Base-by-base conservation (phyloP, 2,329 filamentous ascomycete genomes). In the Myriosclerotinia scirpicola region DNA sequence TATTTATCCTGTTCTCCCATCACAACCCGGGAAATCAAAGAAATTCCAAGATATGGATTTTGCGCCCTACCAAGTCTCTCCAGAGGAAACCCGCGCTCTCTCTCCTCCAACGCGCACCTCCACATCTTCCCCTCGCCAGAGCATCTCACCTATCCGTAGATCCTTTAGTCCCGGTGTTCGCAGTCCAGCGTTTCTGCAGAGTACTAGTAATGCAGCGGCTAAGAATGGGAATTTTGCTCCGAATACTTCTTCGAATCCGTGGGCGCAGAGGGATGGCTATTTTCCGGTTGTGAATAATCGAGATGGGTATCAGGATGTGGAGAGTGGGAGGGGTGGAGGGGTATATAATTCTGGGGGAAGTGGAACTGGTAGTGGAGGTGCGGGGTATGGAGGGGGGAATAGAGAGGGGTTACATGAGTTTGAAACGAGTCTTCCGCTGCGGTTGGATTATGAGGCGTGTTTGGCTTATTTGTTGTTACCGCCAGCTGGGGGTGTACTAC, bases 21-120 rank as follows among this genome's bases (percentile, higher is more conserved):
- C 1, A 48, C 12, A 36, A 59, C 12, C 26, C 20, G 9, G 26
- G n/a, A 34, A 46, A 34, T 17, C 20, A 36, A 59, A 22, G 11
- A 46, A 59, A 5, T 8, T 12, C 22, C 2, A 3, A 36, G 22
- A 36, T 26, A 95, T 95, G 91, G 91, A 97, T 81, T 99, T 98
- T 78, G 95, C 95, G 55, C 95, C 95, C 48, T 99, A 98, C 80
- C 95, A 98, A 82, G 94, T 94, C 78, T 90, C 90, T 20, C 95
- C 95, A 12, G 93, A 98, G 81, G 85, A 90, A 73, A 87, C 88
- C 72, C 91, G 94, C 75, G 87, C 90, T 63, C 84, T 93, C 77
- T 96, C 92, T 26, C 92, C 93, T 63, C 84, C 88, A 14, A 75
- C 72, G 50, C 63, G 63, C n/a, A 65, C 42, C 7, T 59, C 53